Base-by-base conservation (phyloP, 768 basidiomycete genomes). In the Rhizopogon vesiculosus region DNA sequence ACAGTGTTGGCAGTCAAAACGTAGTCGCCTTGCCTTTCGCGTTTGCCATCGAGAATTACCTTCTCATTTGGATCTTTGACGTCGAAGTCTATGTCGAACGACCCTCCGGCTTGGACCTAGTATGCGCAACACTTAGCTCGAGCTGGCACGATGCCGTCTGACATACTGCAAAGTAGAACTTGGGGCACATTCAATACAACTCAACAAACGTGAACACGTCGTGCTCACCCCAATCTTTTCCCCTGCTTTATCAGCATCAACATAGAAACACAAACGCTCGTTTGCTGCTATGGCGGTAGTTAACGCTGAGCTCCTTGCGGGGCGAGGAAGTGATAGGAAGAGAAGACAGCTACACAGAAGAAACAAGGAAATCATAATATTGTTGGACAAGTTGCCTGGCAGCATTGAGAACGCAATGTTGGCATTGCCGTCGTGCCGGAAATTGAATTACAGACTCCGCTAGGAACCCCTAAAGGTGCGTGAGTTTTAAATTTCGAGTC, bases 151-250 rank as follows among this genome's bases (percentile, higher is more conserved):
- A 38, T 38, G 5, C 19, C 9, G 15, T 22, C 5, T 38, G 19
- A 76, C 87, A 55, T 73, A 92, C 95, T 60, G 96, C 96, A 77
- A 93, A 98, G 76, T 98, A 98, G 74, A 99, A 98, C 84, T 98
- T 59, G 58, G 41, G 9, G 60, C 45, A 33, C 29, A 45, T 55
- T 65, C 39, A 58, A 55, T 40, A 56, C 31, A 42, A 49, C 35
- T 57, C 44, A 44, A 46, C 19, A 10, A 42, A 43, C 25, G 12
- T 49, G 45, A 43, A 39, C 45, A 16, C 18, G 19, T 53, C 50
- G 51, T 31, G 80, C 86, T 61, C 72, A 89, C 90, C 49, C 91
- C 87, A 61, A 94, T 85, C 79, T 93, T 96, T 77, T 93, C 89
- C 55, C 92, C 91, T 1, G 82, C 85, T 77, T 95, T 96, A 77